Evolutionary conservation across 768 basidiomycete species (phyloP), one percentile per base, ranked within the genome.

Genomic region (Suillus variegatus): DNA sequence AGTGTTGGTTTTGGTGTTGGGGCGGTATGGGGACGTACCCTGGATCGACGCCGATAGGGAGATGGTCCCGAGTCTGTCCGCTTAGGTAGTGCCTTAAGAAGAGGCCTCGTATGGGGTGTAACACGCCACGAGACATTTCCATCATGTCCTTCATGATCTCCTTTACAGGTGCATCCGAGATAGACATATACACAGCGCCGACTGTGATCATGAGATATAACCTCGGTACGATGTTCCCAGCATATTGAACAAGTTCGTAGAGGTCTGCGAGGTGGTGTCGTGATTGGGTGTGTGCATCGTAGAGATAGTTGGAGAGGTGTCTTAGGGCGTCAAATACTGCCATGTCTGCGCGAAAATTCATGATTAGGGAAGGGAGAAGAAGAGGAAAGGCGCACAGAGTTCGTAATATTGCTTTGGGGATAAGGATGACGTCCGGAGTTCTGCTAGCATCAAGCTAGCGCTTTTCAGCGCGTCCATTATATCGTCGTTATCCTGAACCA

Each of bases 111-210:
- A 95, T 94, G n/a, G 97, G 97, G 75, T 99, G 95, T 68, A 99
- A 84, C 6, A 99, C 95, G 66, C 97, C 97, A 22, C 95, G 84
- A 43, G 95, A 95, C 97, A 99, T 99, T 78, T 99, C 97, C 92
- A 99, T 92, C 97, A 99, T 98, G 78, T 99, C 97, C 84, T 97
- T 99, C 97, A 99, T 99, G 67, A 99, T 95, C 81, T 99, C 97
- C 83, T 95, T 97, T 64, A 99, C 90, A 5, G 97, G 97, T 12
- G 97, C 96, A 65, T 97, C 97, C 3, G 95, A 89, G 61, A 98
- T 90, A 36, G 95, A 95, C 97, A 99, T 99, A 84, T 98, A 99
- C 43, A 99, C 96, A 1, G 97, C 94, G 68, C 97, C 97, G 67
- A 99, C 97, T 46, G 97, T 99, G 72, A 99, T 97, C 97, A 99